Evolutionary conservation across 192 early-diverging fungal genomes (phyloP).

Genomic region (Backusella morwellensis): DNA sequence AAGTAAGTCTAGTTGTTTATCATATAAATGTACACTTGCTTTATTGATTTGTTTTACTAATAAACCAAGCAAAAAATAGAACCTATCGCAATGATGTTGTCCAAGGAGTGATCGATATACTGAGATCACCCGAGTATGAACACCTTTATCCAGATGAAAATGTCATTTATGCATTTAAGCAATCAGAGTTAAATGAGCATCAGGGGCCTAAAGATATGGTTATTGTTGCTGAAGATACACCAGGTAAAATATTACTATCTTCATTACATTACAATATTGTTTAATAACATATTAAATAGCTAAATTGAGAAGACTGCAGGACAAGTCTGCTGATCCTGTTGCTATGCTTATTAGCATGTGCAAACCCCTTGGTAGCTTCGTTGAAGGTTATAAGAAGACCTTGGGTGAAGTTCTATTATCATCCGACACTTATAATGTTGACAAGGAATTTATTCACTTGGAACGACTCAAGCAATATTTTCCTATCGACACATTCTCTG

Average conservation of each 20-base stretch:
- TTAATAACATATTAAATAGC: not conserved
- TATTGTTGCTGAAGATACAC: slow-evolving; percentile 4
- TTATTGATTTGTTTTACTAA: too few relatives aligned
- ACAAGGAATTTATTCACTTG: not conserved
- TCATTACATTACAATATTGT: not conserved
- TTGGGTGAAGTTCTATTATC: slow-evolving; percentile 3
- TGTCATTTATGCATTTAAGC: not conserved
- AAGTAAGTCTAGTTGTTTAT: not conserved
- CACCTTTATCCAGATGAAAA: slow-evolving; percentile 3
- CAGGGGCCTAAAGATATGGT: not conserved
- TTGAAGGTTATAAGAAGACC: slow-evolving; percentile 12
- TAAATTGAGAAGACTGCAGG: slow-evolving; percentile 13
- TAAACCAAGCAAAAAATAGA: not conserved
- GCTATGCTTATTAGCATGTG: slow-evolving; percentile 27
- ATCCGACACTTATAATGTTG: slow-evolving; percentile 7
- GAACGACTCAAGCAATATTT: slow-evolving; percentile 18
- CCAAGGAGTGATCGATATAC: slow-evolving; percentile 17
- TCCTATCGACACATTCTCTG: not conserved
- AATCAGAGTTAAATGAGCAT: not conserved
- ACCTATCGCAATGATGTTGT: slow-evolving; percentile 14
- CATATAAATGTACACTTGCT: not conserved
- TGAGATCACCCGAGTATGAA: slow-evolving; percentile 10
- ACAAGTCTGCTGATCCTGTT: slow-evolving; percentile 1
- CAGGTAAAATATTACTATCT: not conserved
- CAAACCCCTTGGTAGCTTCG: slow-evolving; percentile 1